Conservation (phyloP, 169 alveolate genomes). For the Neospora caninum region DNA sequence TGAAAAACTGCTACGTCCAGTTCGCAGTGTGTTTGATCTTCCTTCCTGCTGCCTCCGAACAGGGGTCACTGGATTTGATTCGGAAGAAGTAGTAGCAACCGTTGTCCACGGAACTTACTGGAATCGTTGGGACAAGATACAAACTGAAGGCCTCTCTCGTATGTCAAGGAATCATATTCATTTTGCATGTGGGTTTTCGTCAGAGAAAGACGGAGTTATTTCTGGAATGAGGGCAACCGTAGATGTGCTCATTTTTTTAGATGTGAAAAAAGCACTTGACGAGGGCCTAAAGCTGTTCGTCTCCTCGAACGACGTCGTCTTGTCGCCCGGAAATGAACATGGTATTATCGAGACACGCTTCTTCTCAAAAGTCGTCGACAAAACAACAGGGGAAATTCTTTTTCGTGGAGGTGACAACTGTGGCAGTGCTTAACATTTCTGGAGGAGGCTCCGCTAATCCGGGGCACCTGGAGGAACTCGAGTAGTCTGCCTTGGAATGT, state of each 20-base stretch:
- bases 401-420: not conserved
- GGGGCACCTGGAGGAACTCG: too few relatives aligned
- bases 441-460: too few relatives aligned
- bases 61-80: not conserved
- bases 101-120: constrained; percentile 29
- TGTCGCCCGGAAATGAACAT: constrained; percentile 5
- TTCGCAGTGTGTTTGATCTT: not conserved
- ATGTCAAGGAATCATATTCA: constrained; percentile 41
- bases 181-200: not conserved
- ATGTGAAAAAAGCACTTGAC: constrained; percentile 11
- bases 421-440: too few relatives aligned
- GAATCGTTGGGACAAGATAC: not conserved
- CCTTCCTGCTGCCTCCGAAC: not conserved
- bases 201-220: not conserved
- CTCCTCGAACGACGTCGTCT: constrained; percentile 13
- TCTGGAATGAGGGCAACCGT: constrained; percentile 10
- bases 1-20: constrained; percentile 10
- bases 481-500: too few relatives aligned
- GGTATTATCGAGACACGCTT: constrained; percentile 23
- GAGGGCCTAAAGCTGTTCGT: constrained; percentile 7
- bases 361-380: constrained; percentile 20
- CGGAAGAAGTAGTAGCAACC: not conserved
- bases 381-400: not conserved
- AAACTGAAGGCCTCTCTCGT: not conserved
- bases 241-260: not conserved